Base-by-base conservation (phyloP, 2,329 filamentous ascomycete genomes). In the Lomentospora prolificans region DNA sequence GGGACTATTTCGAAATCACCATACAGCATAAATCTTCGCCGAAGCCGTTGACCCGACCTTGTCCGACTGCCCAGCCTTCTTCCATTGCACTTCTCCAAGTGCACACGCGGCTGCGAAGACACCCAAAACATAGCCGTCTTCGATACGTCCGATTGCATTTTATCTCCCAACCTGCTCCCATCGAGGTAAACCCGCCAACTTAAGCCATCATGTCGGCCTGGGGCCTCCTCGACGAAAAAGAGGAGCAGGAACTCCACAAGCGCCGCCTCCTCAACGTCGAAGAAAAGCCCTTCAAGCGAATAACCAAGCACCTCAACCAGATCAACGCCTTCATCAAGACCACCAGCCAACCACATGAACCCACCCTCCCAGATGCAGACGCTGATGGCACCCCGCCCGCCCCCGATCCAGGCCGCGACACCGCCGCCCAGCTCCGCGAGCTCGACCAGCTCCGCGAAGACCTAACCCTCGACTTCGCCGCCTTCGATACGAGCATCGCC, bases 231-330 rank as follows among this genome's bases (percentile, higher is more conserved):
- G 85, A 90, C 56, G 86, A 87, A 62, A 78, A 80, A 60, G 86
- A 90, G 61, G 87, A 90, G 72, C 86, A 90, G 68, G 85, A 90
- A 60, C 84, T 96, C 36, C 92, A 96, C 75, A 92, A 91, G 65
- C 80, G 81, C 28, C 89, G 92, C 44, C 86, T 96, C 3, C 80
- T 96, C 36, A 88, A 89, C 60, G 86, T 96, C 59, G 92, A 97
- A 75, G 89, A 95, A 66, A 90, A 90, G 57, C 90, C 90, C 0
- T 96, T 95, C 75, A 89, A 89, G 69, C 86, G 91, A 58, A 84
- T 96, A 58, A 89, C 88, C 22, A 90, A 90, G 71, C 86, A 88
- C 30, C 81, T 97, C 7, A 4, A 78, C 81, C 22, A 80, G 87
- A 14, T 81, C 83, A 73, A 77, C 58, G 27, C 39, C 22, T 25